Conservation (phyloP, 495 filamentous ascomycete genomes). For the Rhizodiscina lignyota region DNA sequence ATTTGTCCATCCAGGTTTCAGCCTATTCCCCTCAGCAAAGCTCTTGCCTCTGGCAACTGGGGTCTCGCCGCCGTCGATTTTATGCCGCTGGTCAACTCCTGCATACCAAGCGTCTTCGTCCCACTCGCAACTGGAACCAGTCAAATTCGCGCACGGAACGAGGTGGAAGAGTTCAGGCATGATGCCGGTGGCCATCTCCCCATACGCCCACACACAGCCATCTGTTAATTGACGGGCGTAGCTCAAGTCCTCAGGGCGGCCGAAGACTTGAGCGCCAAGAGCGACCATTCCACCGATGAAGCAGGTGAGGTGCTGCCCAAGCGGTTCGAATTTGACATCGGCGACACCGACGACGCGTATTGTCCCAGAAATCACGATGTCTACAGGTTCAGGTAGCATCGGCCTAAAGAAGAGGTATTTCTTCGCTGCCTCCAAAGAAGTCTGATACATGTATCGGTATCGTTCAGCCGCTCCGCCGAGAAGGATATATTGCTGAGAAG, state of each 20-base stretch:
- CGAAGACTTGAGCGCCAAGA: slow-evolving; percentile 13
- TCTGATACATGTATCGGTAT: slow-evolving; percentile 28
- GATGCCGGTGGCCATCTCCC: slow-evolving; percentile 21
- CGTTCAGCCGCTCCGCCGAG: slow-evolving; percentile 20
- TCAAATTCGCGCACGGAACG: slow-evolving; percentile 26
- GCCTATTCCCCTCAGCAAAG: background rate
- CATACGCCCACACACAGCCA: slow-evolving; percentile 19
- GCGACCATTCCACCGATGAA: slow-evolving; percentile 19
- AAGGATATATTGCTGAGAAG: slow-evolving; percentile 12
- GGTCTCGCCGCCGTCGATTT: too few species aligned
- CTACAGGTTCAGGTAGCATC: slow-evolving; percentile 21
- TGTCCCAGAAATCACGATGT: slow-evolving; percentile 25
- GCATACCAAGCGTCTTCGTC: slow-evolving; percentile 21
- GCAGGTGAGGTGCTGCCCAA: slow-evolving; percentile 22
- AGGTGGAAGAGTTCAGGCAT: slow-evolving; percentile 29
- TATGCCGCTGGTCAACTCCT: too few species aligned
- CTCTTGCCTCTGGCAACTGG: too few species aligned
- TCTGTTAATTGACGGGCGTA: slow-evolving; percentile 15
- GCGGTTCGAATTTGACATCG: slow-evolving; percentile 16
- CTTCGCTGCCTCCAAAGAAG: slow-evolving; percentile 18
- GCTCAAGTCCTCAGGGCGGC: slow-evolving; percentile 11
- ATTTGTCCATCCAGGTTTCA: background rate
- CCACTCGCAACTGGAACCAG: slow-evolving; percentile 22
- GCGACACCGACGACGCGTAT: slow-evolving; percentile 6
- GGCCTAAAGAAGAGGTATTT: slow-evolving; percentile 30